Evolutionary conservation across 345 rosid genomes (phyloP).

Genomic region (Eucalyptus pauciflora): DNA sequence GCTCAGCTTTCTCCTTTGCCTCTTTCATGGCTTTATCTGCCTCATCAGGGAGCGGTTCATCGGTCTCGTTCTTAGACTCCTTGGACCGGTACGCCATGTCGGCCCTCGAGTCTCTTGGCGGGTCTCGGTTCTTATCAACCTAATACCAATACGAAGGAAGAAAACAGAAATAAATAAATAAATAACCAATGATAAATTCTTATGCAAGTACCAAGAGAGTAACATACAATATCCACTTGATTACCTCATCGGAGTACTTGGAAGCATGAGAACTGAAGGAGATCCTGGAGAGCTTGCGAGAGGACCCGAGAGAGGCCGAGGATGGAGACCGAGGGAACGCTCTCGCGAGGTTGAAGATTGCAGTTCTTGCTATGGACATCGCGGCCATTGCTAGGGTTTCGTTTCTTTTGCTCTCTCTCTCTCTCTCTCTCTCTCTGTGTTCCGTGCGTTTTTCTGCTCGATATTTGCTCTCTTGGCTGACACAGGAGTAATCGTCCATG

Average conservation of each 20-base stretch:
- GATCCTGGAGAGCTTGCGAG: conserved; percentile 10
- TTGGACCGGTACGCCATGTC: conserved; percentile 1
- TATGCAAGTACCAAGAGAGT: background rate
- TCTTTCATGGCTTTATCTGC: background rate
- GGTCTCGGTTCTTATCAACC: conserved; percentile 3
- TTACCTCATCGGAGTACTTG: conserved; percentile 1
- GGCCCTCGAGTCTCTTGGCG: background rate
- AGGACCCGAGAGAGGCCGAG: background rate
- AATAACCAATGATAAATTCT: background rate
- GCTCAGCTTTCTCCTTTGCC: background rate
- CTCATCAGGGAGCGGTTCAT: background rate
- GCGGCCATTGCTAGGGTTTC: conserved; percentile 12
- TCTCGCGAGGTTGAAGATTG: conserved; percentile 4
- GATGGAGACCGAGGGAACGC: background rate
- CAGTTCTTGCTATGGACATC: conserved; percentile 1
- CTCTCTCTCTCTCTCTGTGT: background rate
- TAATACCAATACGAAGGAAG: background rate
- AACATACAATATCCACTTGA: no score
- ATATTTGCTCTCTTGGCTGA: background rate
- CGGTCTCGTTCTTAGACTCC: background rate
- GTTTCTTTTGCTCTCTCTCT: background rate
- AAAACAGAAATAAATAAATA: background rate
- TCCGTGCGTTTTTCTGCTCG: background rate
- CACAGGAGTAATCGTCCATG: background rate
- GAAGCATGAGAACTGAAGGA: conserved; percentile 22